A percentile compares a stretch with the other conserved stretches of the same genome.
phyloP scores from a whole-genome alignment of 495 filamentous ascomycete species.

The Penicillium paxilli region DNA sequence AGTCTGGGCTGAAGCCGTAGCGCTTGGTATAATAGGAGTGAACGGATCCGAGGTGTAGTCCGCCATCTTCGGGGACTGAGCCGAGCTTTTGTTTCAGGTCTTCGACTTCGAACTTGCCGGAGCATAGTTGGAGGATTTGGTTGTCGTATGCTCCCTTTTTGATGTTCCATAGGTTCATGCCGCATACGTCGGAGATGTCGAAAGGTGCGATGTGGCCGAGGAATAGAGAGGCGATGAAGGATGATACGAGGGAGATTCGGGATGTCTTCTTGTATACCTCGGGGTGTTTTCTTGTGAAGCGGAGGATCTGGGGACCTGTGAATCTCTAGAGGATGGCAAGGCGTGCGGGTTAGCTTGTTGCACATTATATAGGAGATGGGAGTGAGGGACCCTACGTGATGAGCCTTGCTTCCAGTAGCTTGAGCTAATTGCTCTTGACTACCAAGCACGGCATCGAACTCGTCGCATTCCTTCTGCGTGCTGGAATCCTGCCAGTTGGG shows the following conservation, averaged over 20 bases:
- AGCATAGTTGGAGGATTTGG: slow-evolving; percentile 71
- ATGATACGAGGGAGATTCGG: slow-evolving; percentile 90
- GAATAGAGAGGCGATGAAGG: slow-evolving; percentile 91
- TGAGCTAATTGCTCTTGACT: slow-evolving; percentile 65
- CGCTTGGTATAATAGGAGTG: slow-evolving; percentile 72
- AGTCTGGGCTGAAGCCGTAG: slow-evolving; percentile 75
- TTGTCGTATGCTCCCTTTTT: slow-evolving; percentile 70
- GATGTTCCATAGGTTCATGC: slow-evolving; percentile 97
- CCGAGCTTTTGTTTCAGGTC: slow-evolving; percentile 80
- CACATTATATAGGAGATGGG: neutral
- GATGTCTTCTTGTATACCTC: slow-evolving; percentile 76
- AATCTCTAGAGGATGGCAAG: slow-evolving; percentile 65
- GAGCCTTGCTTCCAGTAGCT: slow-evolving; percentile 86
- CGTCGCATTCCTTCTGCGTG: slow-evolving; percentile 87
- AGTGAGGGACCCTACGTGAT: slow-evolving; percentile 66
- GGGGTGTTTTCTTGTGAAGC: slow-evolving; percentile 77
- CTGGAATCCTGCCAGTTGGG: slow-evolving; percentile 98
- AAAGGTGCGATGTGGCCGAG: slow-evolving; percentile 82
- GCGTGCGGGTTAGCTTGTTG: neutral
- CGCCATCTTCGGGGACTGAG: slow-evolving; percentile 74
- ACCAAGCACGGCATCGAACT: slow-evolving; percentile 74
- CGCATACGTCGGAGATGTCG: slow-evolving; percentile 93
- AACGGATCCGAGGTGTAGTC: slow-evolving; percentile 71
- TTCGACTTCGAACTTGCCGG: slow-evolving; percentile 63
- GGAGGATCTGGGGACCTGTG: slow-evolving; percentile 94